These are phyloP conservation scores for Globisporangium nagaii DNA, from an alignment of 352 stramenopile genomes.

Conservation along the genomic window DNA sequence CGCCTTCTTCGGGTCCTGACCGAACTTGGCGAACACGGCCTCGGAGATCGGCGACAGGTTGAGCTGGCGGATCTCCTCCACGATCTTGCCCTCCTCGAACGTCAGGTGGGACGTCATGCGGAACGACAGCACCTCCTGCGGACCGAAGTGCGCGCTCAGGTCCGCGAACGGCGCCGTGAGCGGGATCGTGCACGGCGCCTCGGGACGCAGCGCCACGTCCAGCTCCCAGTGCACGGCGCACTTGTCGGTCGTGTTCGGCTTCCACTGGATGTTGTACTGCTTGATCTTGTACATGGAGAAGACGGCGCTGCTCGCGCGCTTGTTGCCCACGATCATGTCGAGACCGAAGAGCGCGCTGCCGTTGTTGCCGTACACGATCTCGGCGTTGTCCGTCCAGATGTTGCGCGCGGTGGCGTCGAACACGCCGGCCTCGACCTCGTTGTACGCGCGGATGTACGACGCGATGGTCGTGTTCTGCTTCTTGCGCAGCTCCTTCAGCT, in stretches of 20 bases:
- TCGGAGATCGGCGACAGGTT: conserved; percentile 62
- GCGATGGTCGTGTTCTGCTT: conserved; percentile 75
- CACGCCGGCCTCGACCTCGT: conserved; percentile 35
- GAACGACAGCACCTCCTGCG: conserved; percentile 55
- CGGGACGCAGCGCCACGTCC: conserved; percentile 44
- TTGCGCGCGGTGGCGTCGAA: conserved; percentile 49
- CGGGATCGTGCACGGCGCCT: conserved; percentile 47
- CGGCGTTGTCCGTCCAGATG: conserved; percentile 61
- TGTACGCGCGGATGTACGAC: conserved; percentile 71
- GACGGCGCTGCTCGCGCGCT: conserved; percentile 47
- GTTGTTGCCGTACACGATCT: conserved; percentile 62
- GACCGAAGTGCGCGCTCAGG: conserved; percentile 39
- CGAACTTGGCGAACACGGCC: conserved; percentile 41
- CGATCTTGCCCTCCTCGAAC: conserved; percentile 73
- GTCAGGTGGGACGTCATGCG: conserved; percentile 75
- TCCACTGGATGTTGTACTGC: conserved; percentile 79
- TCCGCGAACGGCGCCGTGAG: conserved; percentile 63
- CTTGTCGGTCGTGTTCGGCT: conserved; percentile 57
- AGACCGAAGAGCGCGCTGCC: conserved; percentile 42
- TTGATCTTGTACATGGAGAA: conserved; percentile 82
- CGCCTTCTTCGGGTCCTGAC: conserved; percentile 44
- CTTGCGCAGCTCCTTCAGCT: conserved; percentile 74
- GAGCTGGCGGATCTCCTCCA: conserved; percentile 73
- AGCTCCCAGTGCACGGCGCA: conserved; percentile 75
- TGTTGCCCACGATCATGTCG: conserved; percentile 56